Conservation (phyloP, 192 early-diverging fungal genomes). For the Coemansia pectinata region DNA sequence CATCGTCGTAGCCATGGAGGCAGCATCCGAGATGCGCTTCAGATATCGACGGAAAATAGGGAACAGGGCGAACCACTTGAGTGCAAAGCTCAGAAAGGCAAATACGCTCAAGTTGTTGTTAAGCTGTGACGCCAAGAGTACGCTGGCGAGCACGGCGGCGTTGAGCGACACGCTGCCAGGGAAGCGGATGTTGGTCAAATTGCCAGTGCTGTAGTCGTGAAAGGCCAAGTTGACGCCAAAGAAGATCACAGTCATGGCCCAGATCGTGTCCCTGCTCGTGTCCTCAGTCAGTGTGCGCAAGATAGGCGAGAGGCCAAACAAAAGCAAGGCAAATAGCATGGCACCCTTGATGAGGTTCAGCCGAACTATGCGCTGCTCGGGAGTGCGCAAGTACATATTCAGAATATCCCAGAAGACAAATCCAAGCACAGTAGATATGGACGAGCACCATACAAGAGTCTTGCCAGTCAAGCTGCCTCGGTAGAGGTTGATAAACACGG, state of each 20-base stretch:
- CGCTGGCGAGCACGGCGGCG: slow-evolving; percentile 92
- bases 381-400: slow-evolving; percentile 26
- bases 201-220: slow-evolving; percentile 75
- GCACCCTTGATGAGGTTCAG: slow-evolving; percentile 60
- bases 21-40: slow-evolving; percentile 58
- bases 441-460: slow-evolving; percentile 61
- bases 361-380: slow-evolving; percentile 45
- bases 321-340: slow-evolving; percentile 69
- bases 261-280: slow-evolving; percentile 91
- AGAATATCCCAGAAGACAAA: slow-evolving; percentile 72
- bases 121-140: slow-evolving; percentile 86
- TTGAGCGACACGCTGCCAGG: slow-evolving; percentile 97
- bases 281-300: slow-evolving; percentile 88
- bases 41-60: slow-evolving; percentile 85
- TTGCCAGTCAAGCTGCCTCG: slow-evolving; percentile 57
- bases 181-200: slow-evolving; percentile 61
- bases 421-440: slow-evolving; percentile 59
- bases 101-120: slow-evolving; percentile 83
- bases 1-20: slow-evolving; percentile 60
- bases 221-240: slow-evolving; percentile 87
- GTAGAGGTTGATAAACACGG: slow-evolving; percentile 80
- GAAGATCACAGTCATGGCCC: slow-evolving; percentile 82
- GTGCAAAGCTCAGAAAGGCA: slow-evolving; percentile 81
- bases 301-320: slow-evolving; percentile 87
- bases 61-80: slow-evolving; percentile 93